phyloP scores from a whole-genome alignment of 257 asterid species.

The Rauvolfia tetraphylla region DNA sequence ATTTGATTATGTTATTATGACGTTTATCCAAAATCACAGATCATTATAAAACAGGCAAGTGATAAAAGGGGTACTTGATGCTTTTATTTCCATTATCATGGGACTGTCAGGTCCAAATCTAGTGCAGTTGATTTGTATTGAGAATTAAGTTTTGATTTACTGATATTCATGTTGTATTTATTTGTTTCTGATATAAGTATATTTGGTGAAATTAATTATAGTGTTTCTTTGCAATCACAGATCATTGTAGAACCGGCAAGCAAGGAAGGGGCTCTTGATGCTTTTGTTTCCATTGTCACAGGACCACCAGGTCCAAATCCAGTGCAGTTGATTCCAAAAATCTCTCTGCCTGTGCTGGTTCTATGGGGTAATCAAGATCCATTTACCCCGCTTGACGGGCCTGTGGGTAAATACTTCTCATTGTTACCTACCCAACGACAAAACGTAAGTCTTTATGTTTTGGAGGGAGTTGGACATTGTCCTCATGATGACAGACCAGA shows the following conservation, averaged over 20 bases:
- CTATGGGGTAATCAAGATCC: constrained; percentile 89
- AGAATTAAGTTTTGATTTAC: no score
- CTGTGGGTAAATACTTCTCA: constrained; percentile 86
- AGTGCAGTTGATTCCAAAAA: constrained; percentile 54
- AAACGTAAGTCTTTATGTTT: constrained; percentile 51
- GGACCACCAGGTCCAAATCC: constrained; percentile 98
- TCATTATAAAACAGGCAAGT: constrained; percentile 67
- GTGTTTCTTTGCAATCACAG: constrained; percentile 27
- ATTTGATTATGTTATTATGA: no score
- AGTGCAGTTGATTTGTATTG: constrained; percentile 51
- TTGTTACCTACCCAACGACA: constrained; percentile 43
- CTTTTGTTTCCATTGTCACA: constrained; percentile 84
- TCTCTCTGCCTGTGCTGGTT: constrained; percentile 58
- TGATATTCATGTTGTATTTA: no score
- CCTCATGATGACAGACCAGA: constrained; percentile 96
- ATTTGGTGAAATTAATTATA: not conserved
- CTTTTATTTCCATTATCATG: constrained; percentile 83
- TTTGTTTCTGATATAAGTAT: not conserved
- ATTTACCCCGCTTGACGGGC: constrained; percentile 88
- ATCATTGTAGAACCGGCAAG: constrained; percentile 74
- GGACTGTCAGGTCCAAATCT: constrained; percentile 98
- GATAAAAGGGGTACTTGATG: constrained; percentile 93
- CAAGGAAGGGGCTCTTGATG: constrained; percentile 93
- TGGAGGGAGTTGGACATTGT: constrained; percentile 92
- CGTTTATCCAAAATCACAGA: constrained; percentile 33